Evolutionary conservation across 768 basidiomycete genomes (phyloP).

Genomic region (Suillus luteus): DNA sequence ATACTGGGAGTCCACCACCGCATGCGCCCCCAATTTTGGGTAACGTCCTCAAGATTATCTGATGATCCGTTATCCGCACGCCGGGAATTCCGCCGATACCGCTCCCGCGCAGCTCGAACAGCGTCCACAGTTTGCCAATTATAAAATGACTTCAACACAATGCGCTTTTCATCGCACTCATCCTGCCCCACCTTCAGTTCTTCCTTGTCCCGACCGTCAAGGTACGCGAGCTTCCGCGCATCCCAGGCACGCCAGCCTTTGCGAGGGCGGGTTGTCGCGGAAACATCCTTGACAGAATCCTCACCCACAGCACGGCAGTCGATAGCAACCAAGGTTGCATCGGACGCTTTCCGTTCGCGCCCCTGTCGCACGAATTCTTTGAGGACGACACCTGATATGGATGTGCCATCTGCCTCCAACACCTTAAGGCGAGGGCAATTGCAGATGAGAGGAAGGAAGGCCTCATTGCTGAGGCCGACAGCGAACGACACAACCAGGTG

Average conservation of each 20-base stretch:
- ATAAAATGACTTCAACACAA: slow-evolving; percentile 83
- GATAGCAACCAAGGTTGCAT: slow-evolving; percentile 66
- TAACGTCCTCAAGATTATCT: slow-evolving; percentile 32
- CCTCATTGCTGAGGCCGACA: slow-evolving; percentile 61
- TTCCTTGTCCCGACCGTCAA: slow-evolving; percentile 71
- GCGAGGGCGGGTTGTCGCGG: slow-evolving; percentile 61
- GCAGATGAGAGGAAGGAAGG: slow-evolving; percentile 62
- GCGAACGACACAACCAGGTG: slow-evolving; percentile 73
- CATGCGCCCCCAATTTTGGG: slow-evolving; percentile 22
- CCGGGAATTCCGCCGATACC: slow-evolving; percentile 57
- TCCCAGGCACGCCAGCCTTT: slow-evolving; percentile 76
- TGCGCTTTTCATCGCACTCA: slow-evolving; percentile 73
- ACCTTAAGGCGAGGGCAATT: slow-evolving; percentile 60
- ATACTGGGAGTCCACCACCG: slow-evolving; percentile 46
- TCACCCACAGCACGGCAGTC: slow-evolving; percentile 78
- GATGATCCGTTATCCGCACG: slow-evolving; percentile 43
- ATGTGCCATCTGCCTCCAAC: slow-evolving; percentile 81
- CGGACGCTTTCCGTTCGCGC: slow-evolving; percentile 45
- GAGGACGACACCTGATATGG: slow-evolving; percentile 60
- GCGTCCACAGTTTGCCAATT: slow-evolving; percentile 86
- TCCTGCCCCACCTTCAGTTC: slow-evolving; percentile 71
- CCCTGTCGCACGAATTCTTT: slow-evolving; percentile 65
- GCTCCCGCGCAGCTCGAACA: slow-evolving; percentile 66
- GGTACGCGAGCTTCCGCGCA: slow-evolving; percentile 65
- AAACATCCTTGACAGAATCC: slow-evolving; percentile 60